Evolutionary conservation across 2,329 filamentous ascomycete genomes (phyloP).

Genomic region (Botrytis deweyae): DNA sequence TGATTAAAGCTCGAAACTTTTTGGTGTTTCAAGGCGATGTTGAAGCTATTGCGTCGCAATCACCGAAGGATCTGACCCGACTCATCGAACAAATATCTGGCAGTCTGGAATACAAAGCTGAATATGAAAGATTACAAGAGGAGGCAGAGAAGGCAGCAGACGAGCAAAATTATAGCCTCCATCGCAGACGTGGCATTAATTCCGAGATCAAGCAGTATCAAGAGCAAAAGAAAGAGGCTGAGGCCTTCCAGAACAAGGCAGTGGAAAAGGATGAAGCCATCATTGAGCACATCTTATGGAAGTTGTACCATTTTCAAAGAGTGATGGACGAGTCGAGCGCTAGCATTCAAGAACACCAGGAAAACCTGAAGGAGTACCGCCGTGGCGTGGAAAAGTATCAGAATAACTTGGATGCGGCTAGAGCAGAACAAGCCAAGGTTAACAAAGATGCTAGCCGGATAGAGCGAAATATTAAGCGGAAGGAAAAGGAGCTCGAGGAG

Average conservation of each 20-base stretch:
- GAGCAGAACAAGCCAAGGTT: conserved; percentile 77
- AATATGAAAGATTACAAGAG: conserved; percentile 87
- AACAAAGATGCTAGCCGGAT: conserved; percentile 74
- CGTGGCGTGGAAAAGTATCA: conserved; percentile 86
- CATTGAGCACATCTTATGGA: conserved; percentile 93
- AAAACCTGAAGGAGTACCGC: conserved; percentile 89
- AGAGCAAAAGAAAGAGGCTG: conserved; percentile 93
- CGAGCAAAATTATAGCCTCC: conserved; percentile 83
- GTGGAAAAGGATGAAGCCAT: conserved; percentile 89
- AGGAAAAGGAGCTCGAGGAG: conserved; percentile 84
- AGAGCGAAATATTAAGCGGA: conserved; percentile 81
- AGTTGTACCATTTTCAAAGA: conserved; percentile 91
- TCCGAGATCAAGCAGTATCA: conserved; percentile 97
- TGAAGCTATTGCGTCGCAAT: conserved; percentile 93
- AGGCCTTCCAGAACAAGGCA: conserved; percentile 87
- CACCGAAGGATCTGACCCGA: conserved; percentile 86
- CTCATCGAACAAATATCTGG: conserved; percentile 98
- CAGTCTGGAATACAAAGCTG: conserved; percentile 88
- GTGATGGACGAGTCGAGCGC: conserved; percentile 89
- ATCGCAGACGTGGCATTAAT: conserved; percentile 89
- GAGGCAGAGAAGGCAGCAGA: conserved; percentile 85
- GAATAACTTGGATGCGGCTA: conserved; percentile 73
- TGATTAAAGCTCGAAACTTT: conserved; percentile 98
- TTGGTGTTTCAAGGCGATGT: conserved; percentile 98
- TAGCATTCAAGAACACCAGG: conserved; percentile 89